Percentiles rank a stretch among this genome's conserved stretches.
These are phyloP conservation scores for Fraxinus sp. DNA, from an alignment of 305 asterid species.

Conservation along the genomic window DNA sequence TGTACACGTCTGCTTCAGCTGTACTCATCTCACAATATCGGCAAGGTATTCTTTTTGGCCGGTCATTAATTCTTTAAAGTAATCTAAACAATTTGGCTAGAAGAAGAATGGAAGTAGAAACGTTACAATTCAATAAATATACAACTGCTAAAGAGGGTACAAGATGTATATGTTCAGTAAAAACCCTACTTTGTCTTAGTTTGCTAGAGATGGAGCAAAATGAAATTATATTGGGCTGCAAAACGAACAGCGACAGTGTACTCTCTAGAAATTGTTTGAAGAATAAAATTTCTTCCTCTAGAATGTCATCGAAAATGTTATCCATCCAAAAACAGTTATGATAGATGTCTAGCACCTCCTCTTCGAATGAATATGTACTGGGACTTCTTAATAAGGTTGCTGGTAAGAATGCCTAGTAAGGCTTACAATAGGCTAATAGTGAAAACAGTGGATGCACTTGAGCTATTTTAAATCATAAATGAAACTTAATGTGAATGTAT, in stretches of 20 bases:
- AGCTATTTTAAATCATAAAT: neutral
- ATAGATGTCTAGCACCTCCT: neutral
- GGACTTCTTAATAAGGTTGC: neutral
- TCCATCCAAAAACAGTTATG: neutral
- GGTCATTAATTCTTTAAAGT: neutral
- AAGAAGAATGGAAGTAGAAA: conserved; percentile 13
- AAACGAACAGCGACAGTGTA: neutral
- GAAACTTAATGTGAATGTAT: neutral
- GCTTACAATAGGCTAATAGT: neutral
- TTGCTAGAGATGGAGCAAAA: neutral
- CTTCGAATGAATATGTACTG: neutral
- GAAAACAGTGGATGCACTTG: neutral
- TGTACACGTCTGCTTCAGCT: conserved; percentile 85
- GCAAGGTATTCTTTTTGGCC: conserved; percentile 61
- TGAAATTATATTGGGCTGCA: neutral
- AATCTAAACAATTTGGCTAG: conserved; percentile 6
- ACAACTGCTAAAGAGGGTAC: neutral
- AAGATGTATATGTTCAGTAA: neutral
- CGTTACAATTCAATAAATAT: neutral
- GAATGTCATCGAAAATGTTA: neutral
- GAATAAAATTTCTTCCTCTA: neutral
- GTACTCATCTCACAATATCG: conserved; percentile 87
- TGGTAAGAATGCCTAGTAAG: neutral
- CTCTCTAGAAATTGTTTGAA: neutral
- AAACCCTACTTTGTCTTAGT: neutral